Percentiles rank a stretch among this genome's conserved stretches.
Conservation (phyloP, 768 basidiomycete genomes). For the Gelatoporia subvermispora region DNA sequence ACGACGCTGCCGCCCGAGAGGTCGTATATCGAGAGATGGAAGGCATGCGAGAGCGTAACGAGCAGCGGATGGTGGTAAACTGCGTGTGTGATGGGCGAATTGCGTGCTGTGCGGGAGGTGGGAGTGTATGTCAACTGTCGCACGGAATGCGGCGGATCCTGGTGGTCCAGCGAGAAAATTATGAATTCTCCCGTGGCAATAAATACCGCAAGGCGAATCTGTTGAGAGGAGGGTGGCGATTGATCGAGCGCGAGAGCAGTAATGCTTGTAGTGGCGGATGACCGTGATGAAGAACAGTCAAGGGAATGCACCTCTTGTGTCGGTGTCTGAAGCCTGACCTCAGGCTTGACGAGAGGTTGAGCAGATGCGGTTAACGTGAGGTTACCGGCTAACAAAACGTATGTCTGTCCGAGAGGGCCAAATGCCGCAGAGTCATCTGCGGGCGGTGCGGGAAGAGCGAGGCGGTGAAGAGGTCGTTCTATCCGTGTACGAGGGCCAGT, state of each 20-base stretch:
- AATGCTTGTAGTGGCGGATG: conserved; percentile 35
- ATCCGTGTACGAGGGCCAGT: neutral
- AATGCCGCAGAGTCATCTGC: conserved; percentile 1
- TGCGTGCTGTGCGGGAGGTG: conserved; percentile 30
- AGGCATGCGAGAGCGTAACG: conserved; percentile 61
- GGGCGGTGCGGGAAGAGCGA: neutral
- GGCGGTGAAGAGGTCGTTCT: neutral
- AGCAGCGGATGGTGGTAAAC: conserved; percentile 79
- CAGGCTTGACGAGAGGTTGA: conserved; percentile 24
- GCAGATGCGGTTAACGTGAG: conserved; percentile 57
- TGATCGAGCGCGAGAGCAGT: conserved; percentile 73
- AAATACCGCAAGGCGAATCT: conserved; percentile 51
- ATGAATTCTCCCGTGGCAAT: conserved; percentile 66
- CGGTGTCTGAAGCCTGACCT: conserved; percentile 35
- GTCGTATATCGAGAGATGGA: conserved; percentile 71
- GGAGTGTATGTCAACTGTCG: conserved; percentile 46
- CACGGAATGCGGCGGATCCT: conserved; percentile 35
- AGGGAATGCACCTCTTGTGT: conserved; percentile 34
- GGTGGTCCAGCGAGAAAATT: conserved; percentile 50
- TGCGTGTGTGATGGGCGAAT: conserved; percentile 51
- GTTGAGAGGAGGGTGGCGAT: conserved; percentile 44
- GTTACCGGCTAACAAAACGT: conserved; percentile 56
- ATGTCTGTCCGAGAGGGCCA: conserved; percentile 20
- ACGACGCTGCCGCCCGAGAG: conserved; percentile 46
- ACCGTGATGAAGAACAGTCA: conserved; percentile 35